phyloP scores from a whole-genome alignment of 441 rosid species.

The Pelargonium fulgidum region DNA sequence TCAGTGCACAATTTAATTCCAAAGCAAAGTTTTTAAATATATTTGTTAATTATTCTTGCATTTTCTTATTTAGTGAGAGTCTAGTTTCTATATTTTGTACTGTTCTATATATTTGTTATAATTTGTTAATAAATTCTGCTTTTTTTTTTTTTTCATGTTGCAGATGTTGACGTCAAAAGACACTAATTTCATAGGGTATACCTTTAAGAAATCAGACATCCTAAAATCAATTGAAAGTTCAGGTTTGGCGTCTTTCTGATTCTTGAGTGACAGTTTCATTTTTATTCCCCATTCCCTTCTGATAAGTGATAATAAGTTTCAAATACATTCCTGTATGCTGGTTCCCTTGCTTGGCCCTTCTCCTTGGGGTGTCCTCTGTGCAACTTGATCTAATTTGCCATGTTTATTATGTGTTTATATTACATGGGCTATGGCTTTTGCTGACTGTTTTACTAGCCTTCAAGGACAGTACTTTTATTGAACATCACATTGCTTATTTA shows the following conservation, averaged over 20 bases:
- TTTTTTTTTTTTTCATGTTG: not conserved
- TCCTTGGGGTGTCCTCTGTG: not conserved
- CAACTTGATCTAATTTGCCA: not conserved
- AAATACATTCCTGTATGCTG: not conserved
- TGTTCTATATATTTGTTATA: not conserved
- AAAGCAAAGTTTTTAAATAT: not conserved
- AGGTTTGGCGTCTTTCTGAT: slow-evolving; percentile 38
- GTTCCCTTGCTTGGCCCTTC: not conserved
- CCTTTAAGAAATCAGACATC: slow-evolving; percentile 80
- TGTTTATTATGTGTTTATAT: not conserved
- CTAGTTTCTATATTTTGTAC: not conserved
- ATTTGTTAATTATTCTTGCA: not conserved
- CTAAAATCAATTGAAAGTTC: slow-evolving; percentile 63
- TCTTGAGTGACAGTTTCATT: slow-evolving; percentile 5
- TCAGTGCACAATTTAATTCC: not conserved
- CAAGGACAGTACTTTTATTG: not conserved
- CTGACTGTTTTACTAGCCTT: not conserved
- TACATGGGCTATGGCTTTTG: not conserved
- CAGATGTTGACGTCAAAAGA: slow-evolving; percentile 97
- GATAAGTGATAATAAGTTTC: slow-evolving; percentile 12
- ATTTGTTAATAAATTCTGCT: not conserved
- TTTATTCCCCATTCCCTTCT: not conserved
- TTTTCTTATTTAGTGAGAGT: not conserved
- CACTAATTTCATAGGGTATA: slow-evolving; percentile 85
- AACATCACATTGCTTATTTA: not conserved